Evolutionary conservation across 2,329 filamentous ascomycete species (phyloP).

Genomic region (Xylaria arbuscula): DNA sequence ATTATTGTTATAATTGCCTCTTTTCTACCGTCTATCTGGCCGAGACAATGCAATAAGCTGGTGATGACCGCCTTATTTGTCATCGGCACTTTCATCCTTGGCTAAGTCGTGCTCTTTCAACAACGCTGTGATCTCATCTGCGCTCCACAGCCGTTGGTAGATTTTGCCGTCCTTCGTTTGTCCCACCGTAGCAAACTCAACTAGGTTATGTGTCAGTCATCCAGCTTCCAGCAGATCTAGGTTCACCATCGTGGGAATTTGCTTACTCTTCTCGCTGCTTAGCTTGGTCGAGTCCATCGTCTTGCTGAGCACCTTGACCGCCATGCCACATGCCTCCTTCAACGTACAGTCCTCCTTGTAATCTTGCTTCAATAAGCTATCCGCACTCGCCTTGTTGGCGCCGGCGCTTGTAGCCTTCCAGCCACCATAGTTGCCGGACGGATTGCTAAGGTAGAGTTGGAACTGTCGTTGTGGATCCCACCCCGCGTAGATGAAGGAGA

Average conservation of each 20-base stretch:
- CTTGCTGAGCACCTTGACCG: conserved; percentile 99
- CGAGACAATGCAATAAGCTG: conserved; percentile 25
- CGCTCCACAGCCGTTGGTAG: conserved; percentile 97
- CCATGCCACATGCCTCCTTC: conserved; percentile 96
- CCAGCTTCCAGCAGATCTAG: background rate
- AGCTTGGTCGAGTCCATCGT: conserved; percentile 99
- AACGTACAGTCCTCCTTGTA: conserved; percentile 98
- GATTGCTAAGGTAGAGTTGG: conserved; percentile 99
- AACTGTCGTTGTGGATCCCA: conserved; percentile 97
- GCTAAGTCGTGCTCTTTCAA: conserved; percentile 95
- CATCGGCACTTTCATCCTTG: conserved; percentile 81
- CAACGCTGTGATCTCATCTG: conserved; percentile 93
- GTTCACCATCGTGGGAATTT: background rate
- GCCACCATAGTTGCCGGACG: conserved; percentile 97
- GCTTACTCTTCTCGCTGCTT: conserved; percentile 97
- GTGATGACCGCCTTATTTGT: conserved; percentile 59
- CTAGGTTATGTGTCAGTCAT: conserved; percentile 58
- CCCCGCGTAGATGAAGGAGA: conserved; percentile 99
- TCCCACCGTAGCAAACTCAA: conserved; percentile 98
- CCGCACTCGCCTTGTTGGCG: conserved; percentile 97
- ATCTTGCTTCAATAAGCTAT: conserved; percentile 97
- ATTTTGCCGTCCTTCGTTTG: conserved; percentile 95
- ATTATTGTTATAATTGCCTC: conserved; percentile 42
- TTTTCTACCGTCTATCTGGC: conserved; percentile 37
- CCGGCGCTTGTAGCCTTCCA: conserved; percentile 99